A percentile compares a stretch with the other conserved stretches of the same genome.
These are phyloP conservation scores for Micractinium sp. DNA, from an alignment of 139 green algal species.

Conservation along the genomic window DNA sequence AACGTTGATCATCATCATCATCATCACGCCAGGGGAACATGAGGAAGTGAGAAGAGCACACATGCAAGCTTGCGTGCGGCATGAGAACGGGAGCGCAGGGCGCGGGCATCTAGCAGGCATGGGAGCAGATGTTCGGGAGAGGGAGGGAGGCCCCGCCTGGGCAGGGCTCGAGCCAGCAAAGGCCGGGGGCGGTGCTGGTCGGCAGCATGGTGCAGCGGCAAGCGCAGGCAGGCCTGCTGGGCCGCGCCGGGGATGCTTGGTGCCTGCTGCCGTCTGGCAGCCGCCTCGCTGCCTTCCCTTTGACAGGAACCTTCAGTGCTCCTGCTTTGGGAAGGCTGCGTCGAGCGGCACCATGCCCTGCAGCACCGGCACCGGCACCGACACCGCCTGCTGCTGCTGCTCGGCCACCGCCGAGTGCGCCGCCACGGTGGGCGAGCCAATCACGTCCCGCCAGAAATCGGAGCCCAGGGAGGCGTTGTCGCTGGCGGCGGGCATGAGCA, in stretches of 20 bases:
- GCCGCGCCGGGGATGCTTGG: no score
- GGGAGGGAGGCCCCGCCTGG: no score
- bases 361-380: not conserved
- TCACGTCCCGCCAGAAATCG: slow-evolving; percentile 16
- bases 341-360: slow-evolving; percentile 4
- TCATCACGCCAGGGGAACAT: no score
- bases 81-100: no score
- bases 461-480: not conserved
- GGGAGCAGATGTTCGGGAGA: no score
- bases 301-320: not conserved
- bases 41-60: no score
- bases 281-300: not conserved
- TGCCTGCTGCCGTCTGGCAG: not conserved
- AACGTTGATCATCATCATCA: no score
- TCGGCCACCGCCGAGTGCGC: not conserved
- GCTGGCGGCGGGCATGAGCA: not conserved
- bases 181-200: not conserved
- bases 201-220: not conserved
- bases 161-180: not conserved
- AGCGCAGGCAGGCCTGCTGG: no score
- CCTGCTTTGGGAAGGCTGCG: not conserved
- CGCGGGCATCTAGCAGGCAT: no score
- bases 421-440: not conserved
- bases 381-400: not conserved
- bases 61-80: no score